These are phyloP conservation scores for Fraxinus xanthoxyloides DNA, from an alignment of 305 asterid species.

Conservation along the genomic window DNA sequence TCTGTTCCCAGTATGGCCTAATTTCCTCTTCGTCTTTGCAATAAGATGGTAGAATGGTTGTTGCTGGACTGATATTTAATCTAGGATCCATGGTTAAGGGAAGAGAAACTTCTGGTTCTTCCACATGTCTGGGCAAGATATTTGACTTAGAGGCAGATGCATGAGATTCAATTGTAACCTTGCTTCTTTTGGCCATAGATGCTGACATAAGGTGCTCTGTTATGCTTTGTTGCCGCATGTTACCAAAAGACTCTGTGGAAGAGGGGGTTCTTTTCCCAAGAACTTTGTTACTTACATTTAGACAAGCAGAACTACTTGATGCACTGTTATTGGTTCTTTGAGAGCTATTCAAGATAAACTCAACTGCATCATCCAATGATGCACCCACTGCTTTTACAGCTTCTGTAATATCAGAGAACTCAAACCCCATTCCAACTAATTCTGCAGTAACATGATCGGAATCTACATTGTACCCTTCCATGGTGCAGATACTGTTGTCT, in stretches of 20 bases:
- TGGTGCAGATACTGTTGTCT: slow-evolving; percentile 21
- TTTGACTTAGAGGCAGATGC: slow-evolving; percentile 23
- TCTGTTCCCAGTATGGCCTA: slow-evolving; percentile 52
- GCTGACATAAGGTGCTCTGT: slow-evolving; percentile 37
- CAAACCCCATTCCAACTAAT: slow-evolving; percentile 68
- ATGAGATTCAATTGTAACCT: slow-evolving; percentile 21
- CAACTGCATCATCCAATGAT: slow-evolving; percentile 50
- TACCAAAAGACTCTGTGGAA: slow-evolving; percentile 30
- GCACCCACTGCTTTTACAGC: slow-evolving; percentile 62
- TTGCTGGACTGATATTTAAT: slow-evolving; percentile 17
- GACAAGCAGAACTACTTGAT: slow-evolving; percentile 33
- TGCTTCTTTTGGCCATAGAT: slow-evolving; percentile 39
- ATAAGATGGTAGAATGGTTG: slow-evolving; percentile 14
- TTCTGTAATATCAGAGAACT: slow-evolving; percentile 42
- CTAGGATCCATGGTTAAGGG: slow-evolving; percentile 15
- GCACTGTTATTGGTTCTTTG: slow-evolving; percentile 32
- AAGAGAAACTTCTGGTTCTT: slow-evolving; percentile 25
- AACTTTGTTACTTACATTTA: slow-evolving; percentile 17
- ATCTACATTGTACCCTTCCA: slow-evolving; percentile 36
- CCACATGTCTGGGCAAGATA: slow-evolving; percentile 20
- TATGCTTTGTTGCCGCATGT: slow-evolving; percentile 53
- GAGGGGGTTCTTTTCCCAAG: slow-evolving; percentile 35
- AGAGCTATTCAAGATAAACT: slow-evolving; percentile 55
- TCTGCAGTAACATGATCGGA: slow-evolving; percentile 50
- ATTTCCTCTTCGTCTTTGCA: slow-evolving; percentile 34